Evolutionary conservation across 2,329 filamentous ascomycete genomes (phyloP), one percentile per base, ranked within the genome.

Genomic region (Coniochaeta ligniaria): DNA sequence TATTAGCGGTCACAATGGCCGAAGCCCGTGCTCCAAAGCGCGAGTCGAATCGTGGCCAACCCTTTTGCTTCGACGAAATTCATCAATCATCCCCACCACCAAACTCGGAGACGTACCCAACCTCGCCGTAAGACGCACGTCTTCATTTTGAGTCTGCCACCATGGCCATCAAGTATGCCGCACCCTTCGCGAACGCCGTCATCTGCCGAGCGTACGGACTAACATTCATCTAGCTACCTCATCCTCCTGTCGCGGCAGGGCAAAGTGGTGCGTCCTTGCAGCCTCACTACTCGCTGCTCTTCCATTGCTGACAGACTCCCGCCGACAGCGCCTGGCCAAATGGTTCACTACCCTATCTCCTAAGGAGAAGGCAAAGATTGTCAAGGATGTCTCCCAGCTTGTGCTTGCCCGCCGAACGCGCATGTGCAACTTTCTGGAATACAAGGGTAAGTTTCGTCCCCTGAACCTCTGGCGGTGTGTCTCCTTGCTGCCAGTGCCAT

Each of bases 361-460:
- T 65, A 97, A 90, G 78, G 95, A 99, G 73, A 99, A 99, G 81
- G 95, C 94, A 78, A 99, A 99, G 84, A 98, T 99, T 74, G 94
- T 99, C 83, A 99, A 99, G 78, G 95, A 99, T 82, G 95, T 99
- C 71, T 92, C 95, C 63, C 95, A 98, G 78, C 90, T 98, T 57
- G 95, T 99, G 68, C 88, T 99, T 67, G 95, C 95, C 64, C 87
- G 95, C 68, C 87, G 95, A 72, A 98, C 95, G 62, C 92, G 95
- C 75, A 99, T 99, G 95, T 99, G 95, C 85, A 99, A 99, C 79
- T 99, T 99, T 77, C 85, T 99, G 63, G 95, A 99, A 75, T 99
- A 99, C 78, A 99, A 99, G 87, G 94, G 94, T 96, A 68, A 57
- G 73, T 58, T 57, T 26, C 22, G 50, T 28, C 24, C n/a, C 6